Evolutionary conservation across 768 basidiomycete genomes (phyloP).

Genomic region (Neoboletus magnificus): DNA sequence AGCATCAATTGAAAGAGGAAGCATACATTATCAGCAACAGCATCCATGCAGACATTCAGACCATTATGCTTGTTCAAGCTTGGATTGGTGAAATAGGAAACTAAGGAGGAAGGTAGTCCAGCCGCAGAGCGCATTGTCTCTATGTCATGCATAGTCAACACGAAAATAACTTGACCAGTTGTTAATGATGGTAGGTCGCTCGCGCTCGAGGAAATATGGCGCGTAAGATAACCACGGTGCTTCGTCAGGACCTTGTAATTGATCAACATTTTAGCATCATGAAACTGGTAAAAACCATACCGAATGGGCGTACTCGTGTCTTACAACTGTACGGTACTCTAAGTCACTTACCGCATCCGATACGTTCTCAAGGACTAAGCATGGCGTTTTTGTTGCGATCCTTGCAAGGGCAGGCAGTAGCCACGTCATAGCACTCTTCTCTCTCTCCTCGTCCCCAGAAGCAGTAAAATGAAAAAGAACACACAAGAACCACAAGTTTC

Average conservation of each 20-base stretch:
- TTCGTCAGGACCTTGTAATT: constrained; percentile 58
- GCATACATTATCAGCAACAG: constrained; percentile 78
- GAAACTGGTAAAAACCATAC: constrained; percentile 40
- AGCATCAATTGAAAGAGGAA: background rate
- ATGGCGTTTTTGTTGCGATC: constrained; percentile 85
- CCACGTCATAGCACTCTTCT: constrained; percentile 73
- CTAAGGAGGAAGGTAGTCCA: constrained; percentile 77
- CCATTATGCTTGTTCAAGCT: constrained; percentile 70
- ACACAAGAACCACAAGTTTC: constrained; percentile 93
- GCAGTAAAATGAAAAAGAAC: constrained; percentile 77
- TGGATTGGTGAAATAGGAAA: constrained; percentile 85
- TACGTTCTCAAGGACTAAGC: constrained; percentile 76
- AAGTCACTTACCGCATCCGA: constrained; percentile 84
- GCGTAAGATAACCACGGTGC: constrained; percentile 62
- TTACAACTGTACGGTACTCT: constrained; percentile 88
- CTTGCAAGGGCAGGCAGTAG: constrained; percentile 69
- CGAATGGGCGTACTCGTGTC: constrained; percentile 78
- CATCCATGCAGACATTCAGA: constrained; percentile 76
- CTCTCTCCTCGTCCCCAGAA: constrained; percentile 38
- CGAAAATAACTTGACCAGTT: constrained; percentile 80
- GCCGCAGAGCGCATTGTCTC: constrained; percentile 82
- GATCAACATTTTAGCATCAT: background rate
- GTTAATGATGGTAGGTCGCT: constrained; percentile 72
- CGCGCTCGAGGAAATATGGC: constrained; percentile 60
- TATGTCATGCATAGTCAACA: constrained; percentile 82